phyloP scores from a whole-genome alignment of 495 filamentous ascomycete species.

The Neurospora sp. region DNA sequence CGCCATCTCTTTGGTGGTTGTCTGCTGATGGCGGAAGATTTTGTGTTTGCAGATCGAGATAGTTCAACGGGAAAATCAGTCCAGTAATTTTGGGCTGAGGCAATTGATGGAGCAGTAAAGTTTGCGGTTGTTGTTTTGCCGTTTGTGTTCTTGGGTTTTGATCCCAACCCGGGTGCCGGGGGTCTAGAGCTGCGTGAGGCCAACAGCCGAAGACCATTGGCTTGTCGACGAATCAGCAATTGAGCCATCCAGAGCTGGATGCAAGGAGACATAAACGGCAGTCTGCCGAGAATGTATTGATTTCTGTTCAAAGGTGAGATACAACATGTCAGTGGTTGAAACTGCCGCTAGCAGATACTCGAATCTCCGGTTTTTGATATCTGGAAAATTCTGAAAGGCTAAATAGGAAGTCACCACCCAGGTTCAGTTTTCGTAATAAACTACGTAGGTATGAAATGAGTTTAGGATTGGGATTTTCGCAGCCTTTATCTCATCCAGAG shows the following conservation, averaged over 20 bases:
- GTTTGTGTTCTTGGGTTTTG: neutral
- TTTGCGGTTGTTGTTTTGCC: fast-evolving
- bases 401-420: neutral
- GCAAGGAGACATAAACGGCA: neutral
- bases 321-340: neutral
- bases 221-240: neutral
- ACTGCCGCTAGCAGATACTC: neutral
- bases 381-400: neutral
- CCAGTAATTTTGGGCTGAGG: neutral
- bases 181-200: neutral
- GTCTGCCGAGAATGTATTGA: neutral
- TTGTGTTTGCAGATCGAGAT: neutral
- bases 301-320: neutral
- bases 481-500: neutral
- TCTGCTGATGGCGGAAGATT: neutral
- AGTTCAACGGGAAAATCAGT: neutral
- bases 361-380: fast-evolving
- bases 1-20: neutral
- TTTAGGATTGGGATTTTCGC: neutral
- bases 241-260: fast-evolving
- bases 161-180: neutral
- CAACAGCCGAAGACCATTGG: neutral
- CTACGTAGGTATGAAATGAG: too few relatives aligned
- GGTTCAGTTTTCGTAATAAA: too few relatives aligned
- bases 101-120: too few relatives aligned